Base-by-base conservation (phyloP, 2,329 filamentous ascomycete genomes). In the Colletotrichum higginsianum region DNA sequence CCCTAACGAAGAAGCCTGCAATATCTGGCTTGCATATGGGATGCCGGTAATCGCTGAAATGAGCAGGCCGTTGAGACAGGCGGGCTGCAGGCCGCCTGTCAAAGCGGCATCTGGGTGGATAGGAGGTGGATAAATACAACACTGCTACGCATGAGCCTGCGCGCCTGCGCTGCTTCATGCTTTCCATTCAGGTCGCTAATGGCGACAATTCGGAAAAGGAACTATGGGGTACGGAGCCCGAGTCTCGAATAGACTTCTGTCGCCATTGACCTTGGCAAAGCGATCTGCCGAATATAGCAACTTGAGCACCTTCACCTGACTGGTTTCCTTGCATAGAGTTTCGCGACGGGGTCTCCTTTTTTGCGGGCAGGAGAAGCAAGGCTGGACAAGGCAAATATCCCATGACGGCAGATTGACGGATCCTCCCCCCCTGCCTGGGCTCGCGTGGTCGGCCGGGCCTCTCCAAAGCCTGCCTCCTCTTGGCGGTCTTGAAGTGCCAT, bases 61-160 rank as follows among this genome's bases (percentile, higher is more conserved):
- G 46, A 67, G 44, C 67, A 67, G 64, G 67, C 64, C 50, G 57
- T 62, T 67, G 67, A 67, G 67, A 71, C 56, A 50, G 30, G 63
- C 62, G 46, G 55, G 56, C 35, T 50, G 21, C 46, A 47, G 35
- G 35, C n/a, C 60, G 18, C 26, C 60, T 44, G 61, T 71, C 67
- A 71, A 71, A 71, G 64, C 67, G 67, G 49, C 47, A 44, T 30
- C 26, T 60, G 55, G 46, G 40, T 53, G 44, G 44, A 49, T 49
- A 15, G 44, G 26, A 16, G 21, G 42, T 21, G 58, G 58, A 38
- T 15, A 61, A 30, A 30, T 30, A 30, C 26, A 30, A 30, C 26
- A 30, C 26, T 30, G 26, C 26, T 30, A 30, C 26, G 26, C 26
- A 7, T 30, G 26, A 1, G 26, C 26, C 26, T 26, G 23, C 23